Evolutionary conservation across 2,329 filamentous ascomycete genomes (phyloP).

Genomic region (Phialophora expanda): DNA sequence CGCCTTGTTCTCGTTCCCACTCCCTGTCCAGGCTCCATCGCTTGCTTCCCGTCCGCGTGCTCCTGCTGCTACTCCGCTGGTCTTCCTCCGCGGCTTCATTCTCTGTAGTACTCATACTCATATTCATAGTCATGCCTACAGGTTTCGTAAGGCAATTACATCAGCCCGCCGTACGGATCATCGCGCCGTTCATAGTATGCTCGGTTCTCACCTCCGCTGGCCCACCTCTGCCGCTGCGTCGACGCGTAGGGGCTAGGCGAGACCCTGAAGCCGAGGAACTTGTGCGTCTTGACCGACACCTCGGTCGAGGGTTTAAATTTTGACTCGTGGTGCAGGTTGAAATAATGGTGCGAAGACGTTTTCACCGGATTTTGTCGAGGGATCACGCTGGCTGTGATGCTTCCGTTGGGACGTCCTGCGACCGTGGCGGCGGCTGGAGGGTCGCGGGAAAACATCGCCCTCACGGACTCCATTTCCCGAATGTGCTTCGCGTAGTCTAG

Average conservation of each 20-base stretch:
- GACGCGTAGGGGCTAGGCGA: conserved; percentile 15
- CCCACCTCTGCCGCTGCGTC: conserved; percentile 4
- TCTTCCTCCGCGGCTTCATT: background rate
- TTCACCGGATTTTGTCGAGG: background rate
- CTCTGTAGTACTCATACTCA: background rate
- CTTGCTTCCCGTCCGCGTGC: background rate
- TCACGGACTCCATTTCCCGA: conserved; percentile 23
- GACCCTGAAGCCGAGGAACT: conserved; percentile 25
- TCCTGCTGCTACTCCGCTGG: background rate
- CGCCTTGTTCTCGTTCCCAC: background rate
- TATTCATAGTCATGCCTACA: background rate
- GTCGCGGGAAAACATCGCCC: conserved; percentile 25
- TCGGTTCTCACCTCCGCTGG: conserved; percentile 13
- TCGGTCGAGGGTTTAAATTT: background rate
- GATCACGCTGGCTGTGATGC: background rate
- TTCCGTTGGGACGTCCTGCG: background rate
- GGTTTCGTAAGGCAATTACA: conserved; percentile 7
- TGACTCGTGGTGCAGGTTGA: conserved; percentile 12
- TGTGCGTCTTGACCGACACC: conserved; percentile 2
- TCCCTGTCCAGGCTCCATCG: conserved; percentile 1
- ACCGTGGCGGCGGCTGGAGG: background rate
- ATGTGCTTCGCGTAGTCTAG: conserved; percentile 29
- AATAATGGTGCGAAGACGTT: conserved; percentile 5
- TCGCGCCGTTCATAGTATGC: conserved; percentile 25
- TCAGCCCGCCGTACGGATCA: conserved; percentile 32